Base-by-base conservation (phyloP, 371 early-diverging fungal genomes). In the Mucor ambiguus region DNA sequence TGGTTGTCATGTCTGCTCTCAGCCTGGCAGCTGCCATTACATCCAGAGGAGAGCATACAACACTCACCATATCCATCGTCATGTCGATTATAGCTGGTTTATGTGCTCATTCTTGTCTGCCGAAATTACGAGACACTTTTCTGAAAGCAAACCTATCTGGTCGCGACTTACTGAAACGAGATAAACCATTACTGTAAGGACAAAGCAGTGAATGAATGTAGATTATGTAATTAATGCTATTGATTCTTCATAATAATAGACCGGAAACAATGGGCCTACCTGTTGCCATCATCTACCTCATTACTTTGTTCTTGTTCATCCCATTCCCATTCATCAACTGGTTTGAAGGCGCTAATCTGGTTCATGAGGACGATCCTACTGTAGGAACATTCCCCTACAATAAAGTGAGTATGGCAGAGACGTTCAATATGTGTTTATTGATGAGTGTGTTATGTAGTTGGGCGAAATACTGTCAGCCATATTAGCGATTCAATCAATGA, bases 401-500 rank as follows among this genome's bases (percentile, higher is more conserved):
- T 66, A 90, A 84, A 82, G 91, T 90, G 78, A 69, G 52, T 29
- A 24, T 55, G 32, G 8, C 16, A 20, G 10, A 24, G 22, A 33
- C 33, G 24, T 26, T 26, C 18, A 22, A 11, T 8, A 2, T 20
- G 14, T 20, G 8, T 44, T 3, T 7, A 44, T 20, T 44, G 20
- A 20, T 44, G 9, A 9, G 4, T 8, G 24, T 0, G 26, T 8
- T 3, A 16, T 30, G 20, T 65, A 93, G 89, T 82, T 98, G 22
- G 94, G 92, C 16, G 93, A 94, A 76, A 91, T 92, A 35, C 76
- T 98, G 20, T 90, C 95, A 6, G 96, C 93, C 6, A 77, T 98
- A 6, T 78, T 98, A 20, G 91, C 96, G 18, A 83, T 97, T 55
- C 92, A 92, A 69, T 92, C 92, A 55, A 99, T 98, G 97, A 90